phyloP scores from a whole-genome alignment of 805 yeast species.

The Saturnispora galanensis region DNA sequence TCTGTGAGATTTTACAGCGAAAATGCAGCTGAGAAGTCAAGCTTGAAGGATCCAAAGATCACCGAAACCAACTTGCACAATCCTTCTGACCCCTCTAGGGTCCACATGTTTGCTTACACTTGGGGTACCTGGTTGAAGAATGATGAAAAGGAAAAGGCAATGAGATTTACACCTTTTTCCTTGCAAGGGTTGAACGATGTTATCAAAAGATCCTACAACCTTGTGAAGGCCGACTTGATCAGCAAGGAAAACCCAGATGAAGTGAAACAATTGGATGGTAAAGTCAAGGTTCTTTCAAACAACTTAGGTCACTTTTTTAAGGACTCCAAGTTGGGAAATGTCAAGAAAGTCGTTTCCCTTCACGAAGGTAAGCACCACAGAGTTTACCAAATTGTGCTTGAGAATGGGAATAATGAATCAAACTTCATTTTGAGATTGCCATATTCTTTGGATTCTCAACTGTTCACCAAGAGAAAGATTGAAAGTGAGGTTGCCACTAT shows the following conservation, averaged over 20 bases:
- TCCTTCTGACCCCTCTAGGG: conserved; percentile 12
- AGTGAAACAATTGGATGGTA: conserved; percentile 23
- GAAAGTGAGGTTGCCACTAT: conserved; percentile 89
- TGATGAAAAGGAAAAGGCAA: conserved; percentile 62
- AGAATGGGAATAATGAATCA: conserved; percentile 21
- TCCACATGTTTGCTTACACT: conserved; percentile 65
- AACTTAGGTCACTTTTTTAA: conserved; percentile 16
- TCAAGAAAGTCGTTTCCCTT: conserved; percentile 69
- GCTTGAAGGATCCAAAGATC: conserved; percentile 2
- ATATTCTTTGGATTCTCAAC: conserved; percentile 61
- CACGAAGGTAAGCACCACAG: conserved; percentile 95
- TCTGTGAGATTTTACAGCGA: conserved; percentile 4
- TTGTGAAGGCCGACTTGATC: conserved; percentile 4
- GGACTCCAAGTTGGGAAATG: conserved; percentile 20
- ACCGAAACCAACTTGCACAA: conserved; percentile 11
- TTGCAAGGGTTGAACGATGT: conserved; percentile 57
- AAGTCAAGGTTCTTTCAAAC: conserved; percentile 15
- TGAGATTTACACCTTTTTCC: conserved; percentile 73
- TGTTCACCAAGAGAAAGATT: conserved; percentile 54
- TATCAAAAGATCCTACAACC: conserved; percentile 5
- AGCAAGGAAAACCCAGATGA: conserved; percentile 31
- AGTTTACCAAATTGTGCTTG: conserved; percentile 54
- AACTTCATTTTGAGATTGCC: conserved; percentile 79
- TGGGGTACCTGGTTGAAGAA: conserved; percentile 95
- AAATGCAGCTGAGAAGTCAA: not conserved